Conservation (phyloP, 805 yeast species). For the Spathaspora girioi region DNA sequence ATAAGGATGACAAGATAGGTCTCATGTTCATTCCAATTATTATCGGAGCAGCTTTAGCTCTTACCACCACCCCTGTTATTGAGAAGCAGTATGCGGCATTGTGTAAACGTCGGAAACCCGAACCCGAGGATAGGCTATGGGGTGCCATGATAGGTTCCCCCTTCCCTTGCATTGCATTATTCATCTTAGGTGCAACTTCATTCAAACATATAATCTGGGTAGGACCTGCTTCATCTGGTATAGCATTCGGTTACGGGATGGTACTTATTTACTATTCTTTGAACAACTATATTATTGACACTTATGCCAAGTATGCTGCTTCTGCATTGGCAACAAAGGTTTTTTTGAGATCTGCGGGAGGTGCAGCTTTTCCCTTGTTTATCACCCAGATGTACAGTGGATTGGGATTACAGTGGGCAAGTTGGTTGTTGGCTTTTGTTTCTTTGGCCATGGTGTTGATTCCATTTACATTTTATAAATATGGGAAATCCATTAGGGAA, state of each 20-base stretch:
- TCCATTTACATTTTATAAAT: conserved; percentile 69
- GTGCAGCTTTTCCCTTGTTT: conserved; percentile 82
- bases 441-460: conserved; percentile 71
- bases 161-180: conserved; percentile 75
- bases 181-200: conserved; percentile 79
- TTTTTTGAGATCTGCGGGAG: conserved; percentile 76
- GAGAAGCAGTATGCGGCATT: conserved; percentile 59
- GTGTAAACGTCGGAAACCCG: conserved; percentile 53
- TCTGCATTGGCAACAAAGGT: conserved; percentile 80
- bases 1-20: conserved; percentile 74
- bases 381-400: conserved; percentile 77
- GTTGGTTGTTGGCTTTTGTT: conserved; percentile 73
- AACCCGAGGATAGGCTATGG: conserved; percentile 75
- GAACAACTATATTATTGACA: conserved; percentile 84
- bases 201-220: conserved; percentile 64
- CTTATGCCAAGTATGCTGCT: conserved; percentile 79
- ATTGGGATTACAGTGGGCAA: conserved; percentile 77
- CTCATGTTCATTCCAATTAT: conserved; percentile 87
- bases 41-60: conserved; percentile 78
- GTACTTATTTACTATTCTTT: conserved; percentile 55
- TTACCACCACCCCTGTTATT: conserved; percentile 68
- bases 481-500: conserved; percentile 60
- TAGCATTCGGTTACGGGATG: conserved; percentile 61
- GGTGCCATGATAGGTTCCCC: conserved; percentile 85
- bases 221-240: conserved; percentile 58